Percentiles rank a stretch among this genome's conserved stretches.
phyloP scores from a whole-genome alignment of 805 yeast genomes.

The Gaillardinia entomophila region DNA sequence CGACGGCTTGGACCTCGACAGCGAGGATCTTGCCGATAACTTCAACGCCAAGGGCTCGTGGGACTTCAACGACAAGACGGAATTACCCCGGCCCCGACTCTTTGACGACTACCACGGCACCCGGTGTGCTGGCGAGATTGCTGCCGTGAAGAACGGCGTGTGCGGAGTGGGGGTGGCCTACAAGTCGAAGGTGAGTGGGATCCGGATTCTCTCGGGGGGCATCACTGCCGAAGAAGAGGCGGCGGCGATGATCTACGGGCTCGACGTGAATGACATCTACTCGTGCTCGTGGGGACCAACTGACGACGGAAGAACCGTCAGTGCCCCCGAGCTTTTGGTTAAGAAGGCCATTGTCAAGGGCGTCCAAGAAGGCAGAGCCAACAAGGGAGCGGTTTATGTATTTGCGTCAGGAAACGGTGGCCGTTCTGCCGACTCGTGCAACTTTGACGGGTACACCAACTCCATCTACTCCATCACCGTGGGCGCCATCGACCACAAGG shows the following conservation, averaged over 20 bases:
- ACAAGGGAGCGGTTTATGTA: conserved; percentile 83
- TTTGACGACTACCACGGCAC: conserved; percentile 92
- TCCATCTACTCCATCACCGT: conserved; percentile 92
- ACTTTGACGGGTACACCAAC: conserved; percentile 95
- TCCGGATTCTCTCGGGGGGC: conserved; percentile 78
- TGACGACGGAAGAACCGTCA: conserved; percentile 84
- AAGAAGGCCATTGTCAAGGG: conserved; percentile 82
- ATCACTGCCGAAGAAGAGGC: conserved; percentile 89
- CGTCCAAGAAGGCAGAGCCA: conserved; percentile 69
- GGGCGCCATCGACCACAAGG: conserved; percentile 85
- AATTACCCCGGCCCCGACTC: conserved; percentile 75
- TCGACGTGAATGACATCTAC: conserved; percentile 85
- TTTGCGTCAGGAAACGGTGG: conserved; percentile 98
- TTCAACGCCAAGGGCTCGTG: conserved; percentile 80
- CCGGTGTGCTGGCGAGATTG: conserved; percentile 96
- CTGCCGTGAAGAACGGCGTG: conserved; percentile 76
- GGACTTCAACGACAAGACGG: conserved; percentile 79
- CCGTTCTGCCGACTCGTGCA: conserved; percentile 76
- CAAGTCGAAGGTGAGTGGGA: conserved; percentile 79
- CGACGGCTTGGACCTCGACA: conserved; percentile 86
- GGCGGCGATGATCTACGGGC: conserved; percentile 70
- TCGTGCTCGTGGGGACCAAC: conserved; percentile 99
- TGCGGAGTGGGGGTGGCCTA: conserved; percentile 99
- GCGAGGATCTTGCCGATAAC: conserved; percentile 63
- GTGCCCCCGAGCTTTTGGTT: conserved; percentile 76